These are phyloP conservation scores for Perilla frutescens DNA, from an alignment of 257 asterid genomes.

Conservation along the genomic window DNA sequence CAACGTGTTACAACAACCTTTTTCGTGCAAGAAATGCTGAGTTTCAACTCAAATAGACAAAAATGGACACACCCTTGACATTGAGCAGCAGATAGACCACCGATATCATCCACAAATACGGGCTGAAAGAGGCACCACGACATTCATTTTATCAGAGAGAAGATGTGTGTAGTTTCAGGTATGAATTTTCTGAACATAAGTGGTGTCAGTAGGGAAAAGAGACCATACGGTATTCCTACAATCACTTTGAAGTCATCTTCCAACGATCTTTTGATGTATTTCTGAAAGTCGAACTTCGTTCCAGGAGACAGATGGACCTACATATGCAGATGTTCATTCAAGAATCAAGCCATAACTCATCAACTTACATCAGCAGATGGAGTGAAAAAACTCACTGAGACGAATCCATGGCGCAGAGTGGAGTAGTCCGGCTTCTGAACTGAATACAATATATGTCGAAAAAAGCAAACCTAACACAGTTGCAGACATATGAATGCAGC, in stretches of 20 bases:
- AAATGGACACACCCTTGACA: constrained; percentile 59
- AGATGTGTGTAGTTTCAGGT: neutral
- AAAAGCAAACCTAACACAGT: constrained; percentile 69
- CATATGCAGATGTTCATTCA: neutral
- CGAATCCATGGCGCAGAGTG: constrained; percentile 89
- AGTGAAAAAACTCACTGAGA: constrained; percentile 64
- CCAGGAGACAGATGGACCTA: constrained; percentile 98
- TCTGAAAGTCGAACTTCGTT: constrained; percentile 90
- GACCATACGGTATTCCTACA: constrained; percentile 82
- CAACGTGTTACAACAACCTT: neutral
- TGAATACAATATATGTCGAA: constrained; percentile 77
- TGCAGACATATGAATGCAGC: neutral
- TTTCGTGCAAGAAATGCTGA: neutral
- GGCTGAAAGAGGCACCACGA: constrained; percentile 52
- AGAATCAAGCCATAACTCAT: neutral
- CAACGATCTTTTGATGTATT: constrained; percentile 88
- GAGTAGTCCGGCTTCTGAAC: constrained; percentile 85
- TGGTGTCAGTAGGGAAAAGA: neutral
- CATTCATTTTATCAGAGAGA: constrained; percentile 11
- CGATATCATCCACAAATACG: constrained; percentile 70
- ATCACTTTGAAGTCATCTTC: constrained; percentile 97
- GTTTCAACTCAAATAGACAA: neutral
- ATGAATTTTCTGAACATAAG: neutral
- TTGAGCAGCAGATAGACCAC: constrained; percentile 78
- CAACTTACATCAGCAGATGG: too few relatives aligned